A percentile compares a stretch with the other conserved stretches of the same genome.
These are phyloP conservation scores for Acanthamoeba rhysodes DNA, from an alignment of 208 protist species.

Conservation along the genomic window DNA sequence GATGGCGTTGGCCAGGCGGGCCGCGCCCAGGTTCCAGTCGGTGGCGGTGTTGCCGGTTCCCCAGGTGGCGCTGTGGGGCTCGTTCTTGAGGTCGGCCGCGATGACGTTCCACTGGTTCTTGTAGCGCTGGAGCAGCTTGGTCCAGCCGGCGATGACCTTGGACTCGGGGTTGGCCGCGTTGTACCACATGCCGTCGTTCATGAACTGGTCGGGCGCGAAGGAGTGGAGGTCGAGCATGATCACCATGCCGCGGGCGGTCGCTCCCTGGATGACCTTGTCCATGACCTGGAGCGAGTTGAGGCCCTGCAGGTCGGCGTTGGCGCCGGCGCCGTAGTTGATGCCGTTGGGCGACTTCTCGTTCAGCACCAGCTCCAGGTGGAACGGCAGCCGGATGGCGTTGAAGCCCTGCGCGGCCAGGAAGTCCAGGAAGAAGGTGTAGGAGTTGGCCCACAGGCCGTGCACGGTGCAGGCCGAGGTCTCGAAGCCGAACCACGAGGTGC, in stretches of 20 bases:
- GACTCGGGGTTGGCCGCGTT: slow-evolving; percentile 2
- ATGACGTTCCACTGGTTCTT: slow-evolving; percentile 65
- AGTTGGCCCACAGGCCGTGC: slow-evolving; percentile 45
- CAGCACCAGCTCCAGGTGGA: slow-evolving; percentile 75
- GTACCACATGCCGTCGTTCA: slow-evolving; percentile 65
- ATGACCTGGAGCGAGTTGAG: slow-evolving; percentile 41
- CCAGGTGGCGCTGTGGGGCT: slow-evolving; percentile 35
- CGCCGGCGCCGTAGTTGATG: slow-evolving; percentile 75
- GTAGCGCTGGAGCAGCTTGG: not conserved
- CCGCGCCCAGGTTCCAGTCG: slow-evolving; percentile 22
- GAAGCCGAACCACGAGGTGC: slow-evolving; percentile 65
- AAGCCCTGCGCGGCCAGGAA: slow-evolving; percentile 40
- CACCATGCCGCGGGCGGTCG: not conserved
- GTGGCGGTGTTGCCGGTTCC: not conserved
- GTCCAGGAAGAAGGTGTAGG: slow-evolving; percentile 25
- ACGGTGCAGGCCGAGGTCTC: not conserved
- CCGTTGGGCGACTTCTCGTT: slow-evolving; percentile 75
- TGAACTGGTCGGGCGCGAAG: not conserved
- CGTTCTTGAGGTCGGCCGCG: slow-evolving; percentile 49
- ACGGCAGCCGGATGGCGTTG: slow-evolving; percentile 72
- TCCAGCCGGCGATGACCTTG: slow-evolving; percentile 59
- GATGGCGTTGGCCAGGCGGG: not conserved
- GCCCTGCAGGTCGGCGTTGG: slow-evolving; percentile 69
- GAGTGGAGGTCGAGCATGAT: slow-evolving; percentile 53
- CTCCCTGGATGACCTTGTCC: slow-evolving; percentile 5